Percentiles rank a stretch among this genome's conserved stretches.
phyloP scores from a whole-genome alignment of 225 moss, liverwort and hornwort species.

The Bryoerythrophyllum caledonicum region DNA sequence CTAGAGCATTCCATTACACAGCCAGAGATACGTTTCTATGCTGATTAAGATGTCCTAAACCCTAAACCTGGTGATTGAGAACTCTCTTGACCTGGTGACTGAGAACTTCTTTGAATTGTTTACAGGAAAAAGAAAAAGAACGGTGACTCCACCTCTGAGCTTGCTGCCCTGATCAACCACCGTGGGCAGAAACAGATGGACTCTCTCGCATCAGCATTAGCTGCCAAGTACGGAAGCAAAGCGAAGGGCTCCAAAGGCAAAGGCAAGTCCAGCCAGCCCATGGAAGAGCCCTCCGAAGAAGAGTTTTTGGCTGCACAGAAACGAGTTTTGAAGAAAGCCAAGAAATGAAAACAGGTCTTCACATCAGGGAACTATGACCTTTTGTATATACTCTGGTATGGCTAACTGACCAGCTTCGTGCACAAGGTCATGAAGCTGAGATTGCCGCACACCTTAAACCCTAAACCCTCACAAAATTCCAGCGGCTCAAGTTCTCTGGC shows the following conservation, averaged over 20 bases:
- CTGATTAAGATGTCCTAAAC: too few species aligned
- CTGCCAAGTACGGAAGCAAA: slow-evolving; percentile 77
- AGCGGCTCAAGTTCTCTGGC: slow-evolving; percentile 2
- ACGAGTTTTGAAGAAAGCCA: slow-evolving; percentile 45
- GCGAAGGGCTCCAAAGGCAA: slow-evolving; percentile 49
- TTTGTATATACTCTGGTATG: slow-evolving; percentile 9
- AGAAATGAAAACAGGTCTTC: slow-evolving; percentile 10
- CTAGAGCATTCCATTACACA: neutral
- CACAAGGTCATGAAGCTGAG: neutral
- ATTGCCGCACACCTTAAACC: neutral
- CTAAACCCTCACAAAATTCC: neutral
- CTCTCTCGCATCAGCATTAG: slow-evolving; percentile 64
- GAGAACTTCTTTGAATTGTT: neutral
- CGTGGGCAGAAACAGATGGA: slow-evolving; percentile 81
- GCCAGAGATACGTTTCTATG: neutral
- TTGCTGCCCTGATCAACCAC: slow-evolving; percentile 65
- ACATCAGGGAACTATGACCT: neutral
- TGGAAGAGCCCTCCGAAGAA: slow-evolving; percentile 84
- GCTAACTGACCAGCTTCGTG: neutral
- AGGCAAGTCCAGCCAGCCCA: slow-evolving; percentile 23
- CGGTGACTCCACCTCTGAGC: slow-evolving; percentile 51
- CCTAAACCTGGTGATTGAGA: too few species aligned
- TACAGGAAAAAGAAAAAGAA: slow-evolving; percentile 58
- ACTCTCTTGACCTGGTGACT: too few species aligned
- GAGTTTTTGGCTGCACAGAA: slow-evolving; percentile 84